Conservation (phyloP, 2,329 filamentous ascomycete species). For the Botrytis fragariae region DNA sequence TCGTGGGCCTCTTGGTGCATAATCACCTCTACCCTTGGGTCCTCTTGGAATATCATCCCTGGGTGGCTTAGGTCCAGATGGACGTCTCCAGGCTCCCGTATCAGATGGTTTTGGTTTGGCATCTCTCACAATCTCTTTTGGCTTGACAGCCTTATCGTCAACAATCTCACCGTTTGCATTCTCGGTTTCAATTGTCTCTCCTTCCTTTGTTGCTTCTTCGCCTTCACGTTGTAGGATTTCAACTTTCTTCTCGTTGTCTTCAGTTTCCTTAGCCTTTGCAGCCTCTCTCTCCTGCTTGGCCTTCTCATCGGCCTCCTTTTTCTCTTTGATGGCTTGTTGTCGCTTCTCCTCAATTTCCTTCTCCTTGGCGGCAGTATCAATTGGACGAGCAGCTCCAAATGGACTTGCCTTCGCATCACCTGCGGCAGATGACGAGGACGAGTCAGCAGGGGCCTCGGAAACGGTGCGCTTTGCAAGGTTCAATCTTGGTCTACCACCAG, state of each 20-base stretch:
- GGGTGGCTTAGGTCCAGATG: slow-evolving; percentile 44
- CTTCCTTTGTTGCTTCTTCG: slow-evolving; percentile 37
- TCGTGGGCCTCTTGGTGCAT: slow-evolving; percentile 32
- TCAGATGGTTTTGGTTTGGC: slow-evolving; percentile 56
- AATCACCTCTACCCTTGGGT: slow-evolving; percentile 44
- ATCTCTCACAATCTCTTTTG: slow-evolving; percentile 46
- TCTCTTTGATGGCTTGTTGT: slow-evolving; percentile 69
- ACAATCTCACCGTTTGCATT: slow-evolving; percentile 40
- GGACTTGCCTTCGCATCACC: slow-evolving; percentile 83
- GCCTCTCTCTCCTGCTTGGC: slow-evolving; percentile 62
- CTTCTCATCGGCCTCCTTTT: slow-evolving; percentile 66
- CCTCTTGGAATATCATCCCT: slow-evolving; percentile 44
- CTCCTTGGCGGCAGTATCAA: slow-evolving; percentile 88
- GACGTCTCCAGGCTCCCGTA: slow-evolving; percentile 59
- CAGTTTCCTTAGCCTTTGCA: slow-evolving; percentile 39
- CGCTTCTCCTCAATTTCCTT: slow-evolving; percentile 88
- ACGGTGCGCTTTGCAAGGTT: slow-evolving; percentile 92
- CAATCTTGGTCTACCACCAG: slow-evolving; percentile 67
- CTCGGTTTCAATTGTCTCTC: slow-evolving; percentile 38
- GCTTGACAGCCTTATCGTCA: slow-evolving; percentile 51
- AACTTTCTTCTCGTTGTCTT: slow-evolving; percentile 41
- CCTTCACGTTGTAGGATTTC: slow-evolving; percentile 35
- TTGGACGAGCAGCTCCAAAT: slow-evolving; percentile 89
- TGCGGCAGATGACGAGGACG: slow-evolving; percentile 48
- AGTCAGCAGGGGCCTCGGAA: slow-evolving; percentile 60